These are phyloP conservation scores for Vinca major DNA, from an alignment of 305 asterid species.

Conservation along the genomic window DNA sequence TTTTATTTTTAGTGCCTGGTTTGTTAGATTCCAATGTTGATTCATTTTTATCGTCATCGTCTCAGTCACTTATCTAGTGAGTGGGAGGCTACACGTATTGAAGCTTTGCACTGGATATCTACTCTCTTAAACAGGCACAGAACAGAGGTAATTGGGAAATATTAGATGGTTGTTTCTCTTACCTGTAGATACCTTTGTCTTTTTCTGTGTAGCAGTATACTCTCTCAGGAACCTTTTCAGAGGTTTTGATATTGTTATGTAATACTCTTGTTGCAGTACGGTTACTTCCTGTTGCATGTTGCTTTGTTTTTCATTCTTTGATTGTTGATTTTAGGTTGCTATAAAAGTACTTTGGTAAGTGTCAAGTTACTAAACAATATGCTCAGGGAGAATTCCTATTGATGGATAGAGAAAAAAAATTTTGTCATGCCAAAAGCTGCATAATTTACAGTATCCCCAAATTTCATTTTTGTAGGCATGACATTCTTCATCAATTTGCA, in stretches of 20 bases:
- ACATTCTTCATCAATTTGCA: no score
- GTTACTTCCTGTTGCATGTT: background rate
- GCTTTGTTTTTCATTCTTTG: background rate
- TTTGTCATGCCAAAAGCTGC: background rate
- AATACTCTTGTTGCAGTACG: slow-evolving; percentile 1
- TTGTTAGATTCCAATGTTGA: background rate
- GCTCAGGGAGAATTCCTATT: background rate
- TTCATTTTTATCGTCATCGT: slow-evolving; percentile 11
- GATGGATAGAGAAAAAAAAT: background rate
- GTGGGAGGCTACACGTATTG: slow-evolving; percentile 97
- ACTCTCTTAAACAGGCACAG: slow-evolving; percentile 66
- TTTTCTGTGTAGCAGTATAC: background rate
- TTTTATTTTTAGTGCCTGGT: background rate
- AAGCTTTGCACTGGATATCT: slow-evolving; percentile 90
- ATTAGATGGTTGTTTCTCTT: background rate
- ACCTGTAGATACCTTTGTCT: background rate
- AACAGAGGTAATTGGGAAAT: slow-evolving; percentile 46
- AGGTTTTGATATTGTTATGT: background rate
- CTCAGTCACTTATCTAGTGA: slow-evolving; percentile 84
- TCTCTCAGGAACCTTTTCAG: background rate
- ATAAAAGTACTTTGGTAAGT: background rate
- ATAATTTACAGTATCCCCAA: background rate
- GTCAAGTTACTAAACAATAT: background rate
- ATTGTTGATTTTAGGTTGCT: background rate
- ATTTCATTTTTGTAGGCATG: no score